Base-by-base conservation (phyloP, 1,139 yeast genomes). In the Hanseniaspora uvarum region DNA sequence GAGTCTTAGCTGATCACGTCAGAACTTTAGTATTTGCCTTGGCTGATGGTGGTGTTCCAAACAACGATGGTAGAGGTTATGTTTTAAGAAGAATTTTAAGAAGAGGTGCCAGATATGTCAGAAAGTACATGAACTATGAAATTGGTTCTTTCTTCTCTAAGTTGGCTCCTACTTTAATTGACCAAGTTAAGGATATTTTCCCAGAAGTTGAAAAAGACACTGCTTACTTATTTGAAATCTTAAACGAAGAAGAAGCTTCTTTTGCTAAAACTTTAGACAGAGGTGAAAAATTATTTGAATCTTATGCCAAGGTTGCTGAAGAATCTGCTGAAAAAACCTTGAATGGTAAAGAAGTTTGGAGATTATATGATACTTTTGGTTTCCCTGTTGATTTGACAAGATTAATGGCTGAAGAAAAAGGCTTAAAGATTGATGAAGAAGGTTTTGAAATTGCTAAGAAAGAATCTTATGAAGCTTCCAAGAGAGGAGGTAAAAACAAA, bases 31-130 rank as follows among this genome's bases (percentile, higher is more conserved):
- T 95, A 3, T 86, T 92, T 70, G 97, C 99, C 54, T 78, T 92
- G 59, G 86, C 95, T 51, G 99, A 92, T 69, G 99, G 99, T 63
- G 98, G 98, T 64, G 96, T 94, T 56, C 99, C 99, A 65, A 92
- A 92, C 72, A 92, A 89, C 66, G 98, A 92, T 68, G 99, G 99
- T 63, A 84, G 98, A 72, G 99, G 99, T 62, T 92, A 92, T 65
- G 99, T 92, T 40, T 74, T 92, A 66, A 83, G 99, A 74, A 84
- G 99, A 73, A 88, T 92, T 62, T 76, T 92, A 65, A 85, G 99
- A 75, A 84, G 99, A 75, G 99, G 98, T 64, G 86, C 96, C 46
- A 86, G 98, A 70, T 92, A 86, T 65, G 97, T 85, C 49, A 85
- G 97, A 71, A 92, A 92, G 73, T 88, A 92, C 73, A 83, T 92